Evolutionary conservation across 2,329 filamentous ascomycete species (phyloP).

Genomic region (Xylariomycetidae sp.): DNA sequence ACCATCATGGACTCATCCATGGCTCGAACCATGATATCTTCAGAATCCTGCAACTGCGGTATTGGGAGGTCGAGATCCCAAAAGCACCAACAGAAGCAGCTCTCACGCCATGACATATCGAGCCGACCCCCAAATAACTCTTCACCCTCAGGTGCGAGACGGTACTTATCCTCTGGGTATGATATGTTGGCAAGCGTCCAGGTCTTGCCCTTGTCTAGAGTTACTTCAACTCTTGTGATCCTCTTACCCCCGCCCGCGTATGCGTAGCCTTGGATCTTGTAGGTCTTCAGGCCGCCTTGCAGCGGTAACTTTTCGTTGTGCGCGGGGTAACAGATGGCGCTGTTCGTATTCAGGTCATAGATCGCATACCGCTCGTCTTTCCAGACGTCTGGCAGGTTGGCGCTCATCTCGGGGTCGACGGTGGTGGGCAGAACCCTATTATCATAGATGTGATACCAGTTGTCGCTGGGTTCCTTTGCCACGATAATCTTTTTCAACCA

Average conservation of each 20-base stretch:
- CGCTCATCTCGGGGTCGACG: constrained; percentile 74
- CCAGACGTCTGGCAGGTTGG: constrained; percentile 71
- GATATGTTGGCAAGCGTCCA: constrained; percentile 74
- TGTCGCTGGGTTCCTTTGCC: constrained; percentile 73
- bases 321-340: constrained; percentile 70
- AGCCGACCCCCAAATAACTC: constrained; percentile 69
- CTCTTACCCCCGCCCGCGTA: constrained; percentile 83
- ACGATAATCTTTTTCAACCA: constrained; percentile 81
- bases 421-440: constrained; percentile 85
- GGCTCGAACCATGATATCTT: constrained; percentile 72
- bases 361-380: constrained; percentile 87
- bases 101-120: constrained; percentile 77
- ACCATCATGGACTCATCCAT: constrained; percentile 89
- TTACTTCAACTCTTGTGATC: constrained; percentile 76
- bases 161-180: constrained; percentile 83
- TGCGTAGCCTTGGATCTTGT: constrained; percentile 72
- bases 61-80: constrained; percentile 70
- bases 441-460: constrained; percentile 95
- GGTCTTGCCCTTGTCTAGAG: constrained; percentile 72
- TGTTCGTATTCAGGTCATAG: constrained; percentile 86
- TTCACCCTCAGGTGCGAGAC: constrained; percentile 50
- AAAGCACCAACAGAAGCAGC: constrained; percentile 87
- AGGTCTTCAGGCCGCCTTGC: constrained; percentile 41
- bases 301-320: constrained; percentile 65
- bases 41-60: constrained; percentile 53